Evolutionary conservation across 805 yeast genomes (phyloP).

Genomic region (Kodamaea lidongshanica): DNA sequence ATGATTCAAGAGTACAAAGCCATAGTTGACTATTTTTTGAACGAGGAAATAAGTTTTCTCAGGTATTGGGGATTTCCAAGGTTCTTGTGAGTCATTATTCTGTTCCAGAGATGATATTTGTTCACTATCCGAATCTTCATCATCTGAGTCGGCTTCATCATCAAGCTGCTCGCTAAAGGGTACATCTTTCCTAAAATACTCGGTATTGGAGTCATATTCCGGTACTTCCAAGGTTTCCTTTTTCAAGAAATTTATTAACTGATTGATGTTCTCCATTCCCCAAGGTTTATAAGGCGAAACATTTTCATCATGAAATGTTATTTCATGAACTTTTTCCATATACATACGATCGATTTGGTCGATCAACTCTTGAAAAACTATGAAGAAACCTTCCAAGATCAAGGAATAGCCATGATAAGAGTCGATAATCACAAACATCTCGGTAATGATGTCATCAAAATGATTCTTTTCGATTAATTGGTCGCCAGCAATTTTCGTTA

Average conservation of each 20-base stretch:
- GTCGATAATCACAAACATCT: constrained; percentile 74
- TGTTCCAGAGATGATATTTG: no score
- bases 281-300: constrained; percentile 43
- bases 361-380: constrained; percentile 58
- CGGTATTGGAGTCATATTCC: constrained; percentile 31
- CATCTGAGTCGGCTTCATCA: constrained; percentile 29
- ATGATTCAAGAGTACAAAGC: constrained; percentile 65
- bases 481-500: constrained; percentile 66
- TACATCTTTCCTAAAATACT: constrained; percentile 33
- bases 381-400: constrained; percentile 67
- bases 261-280: constrained; percentile 47
- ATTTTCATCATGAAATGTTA: constrained; percentile 13
- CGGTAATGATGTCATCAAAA: constrained; percentile 65
- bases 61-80: constrained; percentile 69
- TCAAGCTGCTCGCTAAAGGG: constrained; percentile 26
- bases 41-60: constrained; percentile 51
- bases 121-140: constrained; percentile 11
- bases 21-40: constrained; percentile 58
- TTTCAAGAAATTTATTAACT: constrained; percentile 41
- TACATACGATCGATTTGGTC: constrained; percentile 39
- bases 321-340: constrained; percentile 13
- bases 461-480: constrained; percentile 49
- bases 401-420: constrained; percentile 75
- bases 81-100: constrained; percentile 12
- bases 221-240: constrained; percentile 22